These are phyloP conservation scores for Saccharomycopsis fibuligera DNA, from an alignment of 805 yeast species.

Conservation along the genomic window DNA sequence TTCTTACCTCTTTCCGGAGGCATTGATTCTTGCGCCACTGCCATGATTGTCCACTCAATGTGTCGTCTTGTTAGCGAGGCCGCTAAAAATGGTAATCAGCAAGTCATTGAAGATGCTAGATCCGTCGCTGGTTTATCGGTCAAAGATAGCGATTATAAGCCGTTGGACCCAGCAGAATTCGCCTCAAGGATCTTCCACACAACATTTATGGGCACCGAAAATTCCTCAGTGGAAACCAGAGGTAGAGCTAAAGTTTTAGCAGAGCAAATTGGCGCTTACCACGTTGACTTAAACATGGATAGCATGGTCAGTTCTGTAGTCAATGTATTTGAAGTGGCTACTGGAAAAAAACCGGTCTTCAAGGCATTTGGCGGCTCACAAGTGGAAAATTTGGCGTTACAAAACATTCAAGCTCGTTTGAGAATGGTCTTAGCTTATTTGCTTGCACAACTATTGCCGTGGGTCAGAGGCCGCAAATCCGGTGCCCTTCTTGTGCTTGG, in stretches of 20 bases:
- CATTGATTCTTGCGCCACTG: slow-evolving; percentile 96
- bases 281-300: slow-evolving; percentile 90
- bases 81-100: slow-evolving; percentile 58
- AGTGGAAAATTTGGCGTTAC: slow-evolving; percentile 88
- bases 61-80: slow-evolving; percentile 76
- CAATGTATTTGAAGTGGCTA: slow-evolving; percentile 74
- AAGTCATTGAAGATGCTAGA: slow-evolving; percentile 73
- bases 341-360: slow-evolving; percentile 84
- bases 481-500: slow-evolving; percentile 87
- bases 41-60: slow-evolving; percentile 91
- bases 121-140: slow-evolving; percentile 49
- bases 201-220: slow-evolving; percentile 91
- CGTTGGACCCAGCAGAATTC: slow-evolving; percentile 68
- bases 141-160: slow-evolving; percentile 53
- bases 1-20: slow-evolving; percentile 96
- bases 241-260: slow-evolving; percentile 74
- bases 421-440: slow-evolving; percentile 92
- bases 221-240: slow-evolving; percentile 86
- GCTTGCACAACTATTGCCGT: slow-evolving; percentile 91
- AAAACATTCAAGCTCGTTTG: slow-evolving; percentile 92
- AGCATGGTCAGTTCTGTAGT: slow-evolving; percentile 68
- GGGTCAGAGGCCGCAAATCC: slow-evolving; percentile 71
- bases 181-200: slow-evolving; percentile 78
- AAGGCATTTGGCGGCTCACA: slow-evolving; percentile 90
- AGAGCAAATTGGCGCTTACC: slow-evolving; percentile 74